These are phyloP conservation scores for Hypomontagnella monticulosa DNA, from an alignment of 495 filamentous ascomycete genomes.

Conservation along the genomic window DNA sequence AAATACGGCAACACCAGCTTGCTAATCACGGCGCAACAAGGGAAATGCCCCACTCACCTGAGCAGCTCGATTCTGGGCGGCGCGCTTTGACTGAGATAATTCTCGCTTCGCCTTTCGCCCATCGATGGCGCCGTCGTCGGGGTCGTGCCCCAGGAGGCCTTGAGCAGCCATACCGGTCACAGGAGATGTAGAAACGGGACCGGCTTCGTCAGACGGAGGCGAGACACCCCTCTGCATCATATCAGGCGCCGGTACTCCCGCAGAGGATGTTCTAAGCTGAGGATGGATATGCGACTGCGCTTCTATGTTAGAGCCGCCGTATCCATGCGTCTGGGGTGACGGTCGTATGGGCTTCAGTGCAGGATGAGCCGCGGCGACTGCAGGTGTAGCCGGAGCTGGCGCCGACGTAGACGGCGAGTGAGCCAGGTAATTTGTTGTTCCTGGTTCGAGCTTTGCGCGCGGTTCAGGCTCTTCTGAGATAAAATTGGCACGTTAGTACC, in stretches of 20 bases:
- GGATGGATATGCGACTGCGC: constrained; percentile 39
- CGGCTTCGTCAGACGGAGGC: constrained; percentile 45
- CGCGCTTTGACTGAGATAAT: constrained; percentile 92
- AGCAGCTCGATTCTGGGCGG: constrained; percentile 95
- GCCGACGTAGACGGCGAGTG: constrained; percentile 21
- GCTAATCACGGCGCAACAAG: constrained; percentile 25
- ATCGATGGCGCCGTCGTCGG: constrained; percentile 47
- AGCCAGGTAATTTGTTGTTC: constrained; percentile 17
- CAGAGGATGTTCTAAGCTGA: constrained; percentile 36
- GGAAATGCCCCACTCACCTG: constrained; percentile 69
- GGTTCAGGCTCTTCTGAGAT: constrained; percentile 30
- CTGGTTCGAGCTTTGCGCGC: constrained; percentile 35
- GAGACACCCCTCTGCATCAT: constrained; percentile 48
- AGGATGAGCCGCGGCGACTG: constrained; percentile 19
- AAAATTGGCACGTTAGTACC: constrained; percentile 22
- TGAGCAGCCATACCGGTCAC: constrained; percentile 44
- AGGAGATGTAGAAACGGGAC: constrained; percentile 44
- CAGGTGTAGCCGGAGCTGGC: constrained; percentile 5
- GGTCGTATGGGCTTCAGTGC: constrained; percentile 34
- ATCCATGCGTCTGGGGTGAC: constrained; percentile 38
- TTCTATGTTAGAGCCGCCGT: constrained; percentile 32
- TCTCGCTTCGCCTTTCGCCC: constrained; percentile 76
- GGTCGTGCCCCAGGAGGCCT: constrained; percentile 43
- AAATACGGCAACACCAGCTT: constrained; percentile 18
- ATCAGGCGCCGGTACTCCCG: constrained; percentile 37